Conservation (phyloP, 2,329 filamentous ascomycete species). For the Exophiala lecanii-corni region DNA sequence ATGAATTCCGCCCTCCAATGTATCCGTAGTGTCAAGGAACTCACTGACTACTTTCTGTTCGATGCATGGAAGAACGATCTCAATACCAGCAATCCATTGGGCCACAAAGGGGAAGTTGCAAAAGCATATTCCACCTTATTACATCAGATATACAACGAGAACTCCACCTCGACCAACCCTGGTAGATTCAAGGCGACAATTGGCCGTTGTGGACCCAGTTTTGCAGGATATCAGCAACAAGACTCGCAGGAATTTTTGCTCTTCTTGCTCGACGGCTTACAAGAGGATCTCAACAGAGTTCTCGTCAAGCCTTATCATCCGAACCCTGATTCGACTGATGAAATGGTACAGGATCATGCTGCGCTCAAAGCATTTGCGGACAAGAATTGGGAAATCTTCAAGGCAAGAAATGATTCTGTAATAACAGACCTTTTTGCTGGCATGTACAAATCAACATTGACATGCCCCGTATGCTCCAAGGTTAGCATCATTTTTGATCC, state of each 20-base stretch:
- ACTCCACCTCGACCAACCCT: constrained; percentile 67
- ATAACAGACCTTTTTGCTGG: constrained; percentile 94
- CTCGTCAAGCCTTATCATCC: constrained; percentile 96
- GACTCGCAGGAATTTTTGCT: constrained; percentile 96
- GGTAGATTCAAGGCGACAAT: constrained; percentile 77
- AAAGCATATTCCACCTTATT: constrained; percentile 73
- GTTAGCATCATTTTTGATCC: constrained; percentile 98
- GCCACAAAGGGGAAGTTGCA: constrained; percentile 82
- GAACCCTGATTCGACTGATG: constrained; percentile 95
- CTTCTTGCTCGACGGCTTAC: constrained; percentile 87
- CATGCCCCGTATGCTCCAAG: constrained; percentile 86
- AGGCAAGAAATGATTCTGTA: constrained; percentile 87
- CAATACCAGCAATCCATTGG: constrained; percentile 79
- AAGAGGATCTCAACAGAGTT: constrained; percentile 91
- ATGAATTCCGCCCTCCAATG: constrained; percentile 98
- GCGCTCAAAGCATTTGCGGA: constrained; percentile 82
- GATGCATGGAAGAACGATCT: constrained; percentile 72
- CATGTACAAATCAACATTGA: constrained; percentile 96
- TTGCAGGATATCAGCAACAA: constrained; percentile 92
- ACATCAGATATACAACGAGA: constrained; percentile 70
- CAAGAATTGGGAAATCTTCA: constrained; percentile 86
- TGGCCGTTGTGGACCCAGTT: constrained; percentile 74
- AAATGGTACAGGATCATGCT: constrained; percentile 78
- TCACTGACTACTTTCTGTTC: constrained; percentile 83
- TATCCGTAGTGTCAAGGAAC: constrained; percentile 84